Evolutionary conservation across 1,284 basidiomycete genomes (phyloP).

Genomic region (Somion occarium): DNA sequence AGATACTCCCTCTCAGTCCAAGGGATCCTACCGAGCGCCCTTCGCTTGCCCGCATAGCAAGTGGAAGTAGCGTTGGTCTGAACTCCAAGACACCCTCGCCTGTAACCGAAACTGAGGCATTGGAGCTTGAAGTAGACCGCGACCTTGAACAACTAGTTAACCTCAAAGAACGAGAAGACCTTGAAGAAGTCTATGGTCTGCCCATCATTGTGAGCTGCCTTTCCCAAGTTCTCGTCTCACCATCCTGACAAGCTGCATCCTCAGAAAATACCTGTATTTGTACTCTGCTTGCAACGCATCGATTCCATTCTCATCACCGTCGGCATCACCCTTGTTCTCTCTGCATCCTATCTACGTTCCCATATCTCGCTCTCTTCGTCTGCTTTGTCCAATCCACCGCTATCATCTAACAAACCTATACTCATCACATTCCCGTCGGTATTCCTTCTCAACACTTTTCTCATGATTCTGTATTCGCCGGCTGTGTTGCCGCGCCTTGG

Average conservation of each 20-base stretch:
- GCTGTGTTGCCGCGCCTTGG: constrained; percentile 60
- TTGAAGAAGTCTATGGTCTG: constrained; percentile 71
- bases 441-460: constrained; percentile 42
- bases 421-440: constrained; percentile 44
- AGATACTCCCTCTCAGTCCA: constrained; percentile 23
- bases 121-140: constrained; percentile 42
- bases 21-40: neutral
- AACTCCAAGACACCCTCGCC: constrained; percentile 6
- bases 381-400: constrained; percentile 12
- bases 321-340: constrained; percentile 60
- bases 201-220: constrained; percentile 64
- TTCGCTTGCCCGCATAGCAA: constrained; percentile 4
- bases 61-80: constrained; percentile 2
- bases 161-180: constrained; percentile 60
- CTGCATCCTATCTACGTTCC: constrained; percentile 54
- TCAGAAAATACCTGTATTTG: constrained; percentile 70
- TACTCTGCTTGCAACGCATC: constrained; percentile 67
- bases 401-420: constrained; percentile 31
- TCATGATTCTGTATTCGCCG: constrained; percentile 58
- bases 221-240: neutral
- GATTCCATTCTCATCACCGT: constrained; percentile 66
- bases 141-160: constrained; percentile 61
- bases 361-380: constrained; percentile 21
- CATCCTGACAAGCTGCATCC: neutral
- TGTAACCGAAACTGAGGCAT: constrained; percentile 26